Conservation (phyloP, 306 rosid genomes). For the Cucumis cinereus region DNA sequence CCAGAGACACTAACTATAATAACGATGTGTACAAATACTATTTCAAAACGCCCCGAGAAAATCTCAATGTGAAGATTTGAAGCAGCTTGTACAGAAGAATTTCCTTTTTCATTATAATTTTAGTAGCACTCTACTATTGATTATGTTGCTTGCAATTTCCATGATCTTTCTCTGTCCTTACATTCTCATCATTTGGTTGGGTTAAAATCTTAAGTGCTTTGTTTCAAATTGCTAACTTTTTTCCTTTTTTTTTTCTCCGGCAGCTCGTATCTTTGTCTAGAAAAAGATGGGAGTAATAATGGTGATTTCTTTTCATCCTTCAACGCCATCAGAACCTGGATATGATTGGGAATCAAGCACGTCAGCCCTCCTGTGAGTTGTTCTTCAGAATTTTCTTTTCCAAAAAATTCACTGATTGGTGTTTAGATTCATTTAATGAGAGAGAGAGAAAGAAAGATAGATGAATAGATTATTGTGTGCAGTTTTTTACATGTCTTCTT, state of each 20-base stretch:
- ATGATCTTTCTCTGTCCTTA: neutral
- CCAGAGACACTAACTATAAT: too few relatives aligned
- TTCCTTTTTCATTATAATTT: neutral
- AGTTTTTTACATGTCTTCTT: neutral
- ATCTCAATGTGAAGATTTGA: neutral
- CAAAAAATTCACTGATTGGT: neutral
- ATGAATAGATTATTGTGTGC: neutral
- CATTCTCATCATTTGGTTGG: slow-evolving; percentile 1
- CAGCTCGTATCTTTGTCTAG: slow-evolving; percentile 58
- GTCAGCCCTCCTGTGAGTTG: neutral
- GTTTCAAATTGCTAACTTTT: neutral
- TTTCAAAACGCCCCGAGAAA: too few relatives aligned
- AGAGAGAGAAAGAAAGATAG: neutral
- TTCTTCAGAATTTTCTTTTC: neutral
- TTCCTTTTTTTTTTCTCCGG: slow-evolving; percentile 13
- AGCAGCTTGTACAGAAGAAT: neutral
- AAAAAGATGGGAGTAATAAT: slow-evolving; percentile 22
- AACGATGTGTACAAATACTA: too few relatives aligned
- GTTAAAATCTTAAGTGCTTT: neutral
- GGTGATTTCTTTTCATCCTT: neutral
- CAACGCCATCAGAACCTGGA: slow-evolving; percentile 14
- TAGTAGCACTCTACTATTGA: neutral
- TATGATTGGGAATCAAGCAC: neutral
- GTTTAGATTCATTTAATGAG: neutral
- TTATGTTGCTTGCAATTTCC: neutral